Conservation (phyloP, 2,329 filamentous ascomycete genomes). For the Ilyonectria mors-panacis region DNA sequence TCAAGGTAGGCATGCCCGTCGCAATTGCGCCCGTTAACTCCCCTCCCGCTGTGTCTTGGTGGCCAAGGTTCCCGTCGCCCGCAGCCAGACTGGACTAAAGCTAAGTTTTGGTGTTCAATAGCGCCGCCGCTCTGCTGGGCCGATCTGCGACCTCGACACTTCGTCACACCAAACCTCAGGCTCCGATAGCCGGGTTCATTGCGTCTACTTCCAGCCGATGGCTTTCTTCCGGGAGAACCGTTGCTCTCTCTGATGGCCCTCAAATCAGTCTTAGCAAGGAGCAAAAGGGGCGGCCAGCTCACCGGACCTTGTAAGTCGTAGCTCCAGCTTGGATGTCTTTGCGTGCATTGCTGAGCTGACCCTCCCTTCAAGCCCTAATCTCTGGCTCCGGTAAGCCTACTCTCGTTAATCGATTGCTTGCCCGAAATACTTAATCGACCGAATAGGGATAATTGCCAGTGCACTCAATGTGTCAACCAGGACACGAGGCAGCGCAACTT, state of each 20-base stretch:
- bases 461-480: constrained; percentile 57
- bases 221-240: constrained; percentile 30
- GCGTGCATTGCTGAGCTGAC: constrained; percentile 25
- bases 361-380: constrained; percentile 41
- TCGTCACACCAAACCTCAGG: constrained; percentile 21
- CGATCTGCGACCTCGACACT: constrained; percentile 25
- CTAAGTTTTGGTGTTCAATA: constrained; percentile 21
- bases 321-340: neutral
- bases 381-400: constrained; percentile 49
- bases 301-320: constrained; percentile 41
- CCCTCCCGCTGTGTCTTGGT: neutral
- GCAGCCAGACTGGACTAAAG: neutral
- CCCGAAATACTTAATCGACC: constrained; percentile 27
- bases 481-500: constrained; percentile 60
- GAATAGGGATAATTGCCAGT: constrained; percentile 61
- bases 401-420: constrained; percentile 14
- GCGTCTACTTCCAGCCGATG: constrained; percentile 21
- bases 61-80: neutral
- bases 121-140: constrained; percentile 32
- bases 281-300: constrained; percentile 18
- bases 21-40: neutral
- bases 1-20: constrained; percentile 33
- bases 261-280: constrained; percentile 35
- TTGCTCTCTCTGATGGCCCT: constrained; percentile 30
- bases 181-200: constrained; percentile 17